These are phyloP conservation scores for Cercospora zeae-maydis DNA, from an alignment of 2,329 filamentous ascomycete species.

Conservation along the genomic window DNA sequence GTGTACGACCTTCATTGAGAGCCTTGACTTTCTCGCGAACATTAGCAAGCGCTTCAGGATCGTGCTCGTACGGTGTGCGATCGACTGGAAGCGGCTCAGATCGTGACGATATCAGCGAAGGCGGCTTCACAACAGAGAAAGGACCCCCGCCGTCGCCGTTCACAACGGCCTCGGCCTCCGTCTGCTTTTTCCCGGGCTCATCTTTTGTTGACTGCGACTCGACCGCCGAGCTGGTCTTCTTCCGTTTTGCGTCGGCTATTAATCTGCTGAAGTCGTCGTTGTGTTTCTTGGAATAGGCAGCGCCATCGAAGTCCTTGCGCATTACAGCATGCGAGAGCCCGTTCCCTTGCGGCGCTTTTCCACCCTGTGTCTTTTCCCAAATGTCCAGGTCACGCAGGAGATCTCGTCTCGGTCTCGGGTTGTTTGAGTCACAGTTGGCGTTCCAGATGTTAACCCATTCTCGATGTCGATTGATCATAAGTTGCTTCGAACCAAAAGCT, in stretches of 20 bases:
- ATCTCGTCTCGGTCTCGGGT: conserved; percentile 66
- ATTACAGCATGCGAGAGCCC: conserved; percentile 55
- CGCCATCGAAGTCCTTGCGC: conserved; percentile 83
- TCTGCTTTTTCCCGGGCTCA: background rate
- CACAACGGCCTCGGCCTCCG: conserved; percentile 11
- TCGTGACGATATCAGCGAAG: conserved; percentile 11
- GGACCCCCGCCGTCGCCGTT: conserved; percentile 22
- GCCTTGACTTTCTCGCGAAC: conserved; percentile 29
- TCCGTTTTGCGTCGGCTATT: conserved; percentile 69
- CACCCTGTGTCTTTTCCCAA: conserved; percentile 83
- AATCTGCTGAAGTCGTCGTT: conserved; percentile 72
- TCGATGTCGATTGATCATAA: conserved; percentile 75
- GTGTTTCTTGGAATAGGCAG: conserved; percentile 70
- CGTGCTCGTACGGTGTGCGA: conserved; percentile 26
- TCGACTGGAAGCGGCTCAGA: conserved; percentile 1
- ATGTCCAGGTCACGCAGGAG: conserved; percentile 73
- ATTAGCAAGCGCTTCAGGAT: conserved; percentile 27
- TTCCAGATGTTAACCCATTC: conserved; percentile 98
- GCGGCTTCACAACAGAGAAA: background rate
- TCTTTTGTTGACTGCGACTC: conserved; percentile 16
- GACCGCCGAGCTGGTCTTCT: conserved; percentile 38
- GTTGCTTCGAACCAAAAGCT: conserved; percentile 60
- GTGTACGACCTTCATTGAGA: conserved; percentile 21
- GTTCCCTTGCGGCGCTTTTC: conserved; percentile 47
- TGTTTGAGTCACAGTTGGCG: conserved; percentile 84